These are phyloP conservation scores for Amniculicola lignicola DNA, from an alignment of 495 filamentous ascomycete species.

Conservation along the genomic window DNA sequence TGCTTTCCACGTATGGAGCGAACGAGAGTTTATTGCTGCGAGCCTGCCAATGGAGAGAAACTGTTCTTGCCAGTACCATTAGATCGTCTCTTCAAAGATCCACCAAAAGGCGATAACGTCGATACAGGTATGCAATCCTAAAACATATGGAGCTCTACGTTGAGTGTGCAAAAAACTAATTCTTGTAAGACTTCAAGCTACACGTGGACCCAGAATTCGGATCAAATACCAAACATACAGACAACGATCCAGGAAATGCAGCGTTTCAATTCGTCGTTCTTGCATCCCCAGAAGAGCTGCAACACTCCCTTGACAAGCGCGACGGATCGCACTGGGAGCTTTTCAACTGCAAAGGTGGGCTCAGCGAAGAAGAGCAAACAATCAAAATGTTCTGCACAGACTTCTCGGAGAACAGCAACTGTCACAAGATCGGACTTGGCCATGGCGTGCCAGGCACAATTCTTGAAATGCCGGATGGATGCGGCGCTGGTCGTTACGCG, in stretches of 20 bases:
- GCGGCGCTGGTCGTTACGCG: background rate
- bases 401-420: background rate
- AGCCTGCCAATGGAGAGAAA: background rate
- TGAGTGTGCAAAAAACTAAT: too few species aligned
- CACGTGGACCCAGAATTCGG: too few species aligned
- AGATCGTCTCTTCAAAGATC: background rate
- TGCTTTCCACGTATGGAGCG: background rate
- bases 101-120: background rate
- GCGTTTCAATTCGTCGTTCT: background rate
- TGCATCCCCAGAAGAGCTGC: background rate
- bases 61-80: background rate
- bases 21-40: background rate
- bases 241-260: too few species aligned
- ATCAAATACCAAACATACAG: too few species aligned
- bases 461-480: background rate
- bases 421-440: background rate
- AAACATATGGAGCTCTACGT: background rate
- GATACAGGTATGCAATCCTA: background rate
- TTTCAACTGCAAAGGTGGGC: background rate
- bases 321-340: slow-evolving; percentile 3
- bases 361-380: background rate
- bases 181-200: too few species aligned
- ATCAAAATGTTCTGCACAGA: background rate
- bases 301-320: background rate
- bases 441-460: background rate